A percentile compares a stretch with the other conserved stretches of the same genome.
Conservation (phyloP, 106 monocot genomes). For the Cymbidium sinense region DNA sequence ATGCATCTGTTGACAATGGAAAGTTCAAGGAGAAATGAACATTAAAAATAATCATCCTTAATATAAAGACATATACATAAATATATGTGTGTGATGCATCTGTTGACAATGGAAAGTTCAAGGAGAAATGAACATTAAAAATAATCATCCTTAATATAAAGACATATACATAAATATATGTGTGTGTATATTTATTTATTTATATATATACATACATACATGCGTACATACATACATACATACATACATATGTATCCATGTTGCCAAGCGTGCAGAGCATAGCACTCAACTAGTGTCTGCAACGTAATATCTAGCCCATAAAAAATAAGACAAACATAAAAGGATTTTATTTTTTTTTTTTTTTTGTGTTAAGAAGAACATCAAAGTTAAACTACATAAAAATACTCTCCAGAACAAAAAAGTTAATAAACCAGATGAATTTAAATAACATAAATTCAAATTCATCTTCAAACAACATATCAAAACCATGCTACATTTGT, state of each 20-base stretch:
- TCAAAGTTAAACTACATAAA: neutral
- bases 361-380: too few relatives aligned
- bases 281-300: neutral
- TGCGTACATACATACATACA: too few relatives aligned
- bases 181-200: too few relatives aligned
- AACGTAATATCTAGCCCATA: neutral
- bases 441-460: neutral
- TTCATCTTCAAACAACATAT: neutral
- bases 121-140: conserved; percentile 3
- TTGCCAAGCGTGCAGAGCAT: neutral
- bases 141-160: too few relatives aligned
- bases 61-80: too few relatives aligned
- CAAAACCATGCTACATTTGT: neutral
- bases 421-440: neutral
- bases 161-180: too few relatives aligned
- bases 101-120: conserved; percentile 13
- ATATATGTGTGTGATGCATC: too few relatives aligned
- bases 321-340: neutral
- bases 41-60: neutral
- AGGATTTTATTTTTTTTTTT: too few relatives aligned
- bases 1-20: conserved; percentile 32
- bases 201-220: too few relatives aligned
- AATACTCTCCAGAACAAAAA: neutral
- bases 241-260: neutral
- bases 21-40: conserved; percentile 4